phyloP scores from a whole-genome alignment of 2,329 filamentous ascomycete genomes.

The Aspergillus sp. region DNA sequence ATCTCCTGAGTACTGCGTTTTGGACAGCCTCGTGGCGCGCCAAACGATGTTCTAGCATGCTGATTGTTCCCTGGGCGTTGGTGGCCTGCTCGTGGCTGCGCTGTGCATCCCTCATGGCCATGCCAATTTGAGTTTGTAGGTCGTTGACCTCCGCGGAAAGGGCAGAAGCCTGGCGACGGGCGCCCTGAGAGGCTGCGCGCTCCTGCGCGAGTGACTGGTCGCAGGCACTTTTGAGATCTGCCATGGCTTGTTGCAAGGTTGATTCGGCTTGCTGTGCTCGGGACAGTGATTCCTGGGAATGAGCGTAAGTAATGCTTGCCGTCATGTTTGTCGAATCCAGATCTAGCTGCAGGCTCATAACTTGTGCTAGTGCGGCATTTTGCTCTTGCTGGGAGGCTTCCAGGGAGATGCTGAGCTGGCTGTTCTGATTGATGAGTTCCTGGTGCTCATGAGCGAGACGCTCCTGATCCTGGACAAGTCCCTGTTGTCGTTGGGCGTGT shows the following conservation, averaged over 20 bases:
- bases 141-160: slow-evolving; percentile 3
- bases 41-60: slow-evolving; percentile 9
- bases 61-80: slow-evolving; percentile 1
- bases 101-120: slow-evolving; percentile 9
- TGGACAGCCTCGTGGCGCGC: slow-evolving; percentile 1
- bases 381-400: slow-evolving; percentile 2
- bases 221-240: slow-evolving; percentile 4
- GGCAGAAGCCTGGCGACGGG: not conserved
- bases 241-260: slow-evolving; percentile 3
- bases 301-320: not conserved
- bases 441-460: not conserved
- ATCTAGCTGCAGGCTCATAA: slow-evolving; percentile 1
- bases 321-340: not conserved
- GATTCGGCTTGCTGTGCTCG: not conserved
- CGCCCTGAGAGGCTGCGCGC: not conserved
- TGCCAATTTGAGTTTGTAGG: not conserved
- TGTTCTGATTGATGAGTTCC: not conserved
- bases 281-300: slow-evolving; percentile 2
- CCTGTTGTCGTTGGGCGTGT: no score
- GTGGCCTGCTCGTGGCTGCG: slow-evolving; percentile 3
- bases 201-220: slow-evolving; percentile 5
- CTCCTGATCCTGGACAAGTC: not conserved
- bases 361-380: not conserved
- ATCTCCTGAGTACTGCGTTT: slow-evolving; percentile 5
- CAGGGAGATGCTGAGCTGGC: not conserved